Evolutionary conservation across 2,329 filamentous ascomycete genomes (phyloP).

Genomic region (Hymenoscyphus scutula): DNA sequence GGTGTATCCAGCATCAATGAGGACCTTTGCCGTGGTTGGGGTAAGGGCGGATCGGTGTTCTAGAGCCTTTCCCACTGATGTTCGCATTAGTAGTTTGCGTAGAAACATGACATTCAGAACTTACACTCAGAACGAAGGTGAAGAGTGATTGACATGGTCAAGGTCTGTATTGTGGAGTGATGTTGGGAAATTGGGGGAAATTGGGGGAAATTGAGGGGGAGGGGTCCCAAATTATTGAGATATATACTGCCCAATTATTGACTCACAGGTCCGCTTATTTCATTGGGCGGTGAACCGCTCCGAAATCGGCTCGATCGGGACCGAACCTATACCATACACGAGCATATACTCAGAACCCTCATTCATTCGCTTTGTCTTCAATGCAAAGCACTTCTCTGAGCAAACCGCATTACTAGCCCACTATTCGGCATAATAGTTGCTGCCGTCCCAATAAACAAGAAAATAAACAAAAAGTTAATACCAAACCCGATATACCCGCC

Average conservation of each 20-base stretch:
- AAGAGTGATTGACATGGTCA: constrained; percentile 37
- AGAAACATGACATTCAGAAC: constrained; percentile 26
- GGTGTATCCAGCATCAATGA: constrained; percentile 67
- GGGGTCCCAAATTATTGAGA: background rate
- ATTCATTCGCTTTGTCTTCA: constrained; percentile 31
- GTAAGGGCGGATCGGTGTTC: constrained; percentile 42
- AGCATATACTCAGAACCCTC: too few species aligned
- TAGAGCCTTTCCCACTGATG: constrained; percentile 40
- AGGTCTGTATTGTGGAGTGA: background rate
- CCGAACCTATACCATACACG: too few species aligned
- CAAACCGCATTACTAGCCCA: constrained; percentile 58
- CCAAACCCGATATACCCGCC: constrained; percentile 61
- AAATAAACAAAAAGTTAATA: constrained; percentile 58
- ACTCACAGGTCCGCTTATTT: background rate
- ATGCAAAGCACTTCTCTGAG: constrained; percentile 58
- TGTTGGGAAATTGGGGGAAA: background rate
- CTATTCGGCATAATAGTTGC: constrained; percentile 61
- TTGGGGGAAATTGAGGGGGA: background rate
- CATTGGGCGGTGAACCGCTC: background rate
- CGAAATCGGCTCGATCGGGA: background rate
- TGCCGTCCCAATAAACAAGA: constrained; percentile 55
- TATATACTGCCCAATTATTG: background rate
- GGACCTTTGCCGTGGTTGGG: constrained; percentile 50
- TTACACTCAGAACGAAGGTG: constrained; percentile 42
- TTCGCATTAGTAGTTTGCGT: constrained; percentile 30